Conservation (phyloP, 164 flowering plant species). For the Vitis amurensis region DNA sequence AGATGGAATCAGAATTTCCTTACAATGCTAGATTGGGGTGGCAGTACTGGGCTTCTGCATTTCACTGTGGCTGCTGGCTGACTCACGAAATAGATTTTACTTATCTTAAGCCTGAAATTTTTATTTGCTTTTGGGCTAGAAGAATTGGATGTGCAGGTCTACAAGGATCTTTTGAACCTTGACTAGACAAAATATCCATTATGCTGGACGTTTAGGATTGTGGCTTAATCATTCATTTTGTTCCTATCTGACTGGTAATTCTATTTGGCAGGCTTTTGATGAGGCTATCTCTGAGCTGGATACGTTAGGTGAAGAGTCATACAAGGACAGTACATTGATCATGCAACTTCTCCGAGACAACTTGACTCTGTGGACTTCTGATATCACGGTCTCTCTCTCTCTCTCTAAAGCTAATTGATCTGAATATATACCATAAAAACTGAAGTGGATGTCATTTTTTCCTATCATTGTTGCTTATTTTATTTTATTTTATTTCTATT, state of each 20-base stretch:
- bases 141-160: no score
- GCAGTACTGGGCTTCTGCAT: no score
- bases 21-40: no score
- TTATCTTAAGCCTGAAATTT: no score
- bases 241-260: neutral
- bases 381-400: slow-evolving; percentile 43
- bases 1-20: no score
- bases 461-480: neutral
- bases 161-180: no score
- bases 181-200: neutral
- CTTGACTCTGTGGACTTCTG: slow-evolving; percentile 75
- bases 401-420: neutral
- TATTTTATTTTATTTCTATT: no score
- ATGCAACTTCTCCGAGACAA: slow-evolving; percentile 70
- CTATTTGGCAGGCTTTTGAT: slow-evolving; percentile 62
- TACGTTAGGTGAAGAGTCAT: slow-evolving; percentile 78
- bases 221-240: neutral
- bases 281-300: slow-evolving; percentile 80
- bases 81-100: no score
- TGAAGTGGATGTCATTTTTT: neutral
- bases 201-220: slow-evolving; percentile 6
- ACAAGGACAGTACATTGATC: slow-evolving; percentile 73
- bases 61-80: no score
- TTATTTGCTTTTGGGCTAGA: no score
- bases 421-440: no score